Percentiles rank a stretch among this genome's conserved stretches.
phyloP scores from a whole-genome alignment of 2,329 filamentous ascomycete genomes.

The Colletotrichum liaoningense region DNA sequence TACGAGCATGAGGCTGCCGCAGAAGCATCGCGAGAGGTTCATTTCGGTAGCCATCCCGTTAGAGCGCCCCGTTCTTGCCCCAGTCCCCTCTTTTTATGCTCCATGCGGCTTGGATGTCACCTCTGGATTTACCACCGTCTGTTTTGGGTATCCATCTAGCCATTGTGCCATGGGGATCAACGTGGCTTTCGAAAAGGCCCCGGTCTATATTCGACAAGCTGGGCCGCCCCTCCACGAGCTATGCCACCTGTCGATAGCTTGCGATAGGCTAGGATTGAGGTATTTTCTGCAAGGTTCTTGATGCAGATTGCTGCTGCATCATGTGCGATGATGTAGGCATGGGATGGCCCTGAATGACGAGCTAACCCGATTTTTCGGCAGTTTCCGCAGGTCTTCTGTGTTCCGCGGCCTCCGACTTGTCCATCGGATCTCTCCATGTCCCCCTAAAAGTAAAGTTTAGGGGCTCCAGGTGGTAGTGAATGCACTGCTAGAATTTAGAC shows the following conservation, averaged over 20 bases:
- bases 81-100: neutral
- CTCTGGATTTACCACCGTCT: neutral
- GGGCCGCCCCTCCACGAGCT: neutral
- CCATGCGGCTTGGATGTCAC: neutral
- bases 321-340: slow-evolving; percentile 25
- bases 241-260: slow-evolving; percentile 24
- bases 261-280: slow-evolving; percentile 23
- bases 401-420: neutral
- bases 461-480: neutral
- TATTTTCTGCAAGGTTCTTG: slow-evolving; percentile 21
- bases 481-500: neutral
- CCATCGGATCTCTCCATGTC: neutral
- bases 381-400: neutral
- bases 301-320: neutral
- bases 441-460: neutral
- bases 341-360: neutral
- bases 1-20: neutral
- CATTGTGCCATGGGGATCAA: neutral
- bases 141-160: neutral
- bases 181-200: neutral
- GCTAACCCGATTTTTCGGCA: neutral
- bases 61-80: slow-evolving; percentile 4
- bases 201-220: neutral
- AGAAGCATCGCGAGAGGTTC: neutral
- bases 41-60: neutral